These are phyloP conservation scores for Alternaria novae-zelandiae DNA, from an alignment of 2,329 filamentous ascomycete genomes.

Conservation along the genomic window DNA sequence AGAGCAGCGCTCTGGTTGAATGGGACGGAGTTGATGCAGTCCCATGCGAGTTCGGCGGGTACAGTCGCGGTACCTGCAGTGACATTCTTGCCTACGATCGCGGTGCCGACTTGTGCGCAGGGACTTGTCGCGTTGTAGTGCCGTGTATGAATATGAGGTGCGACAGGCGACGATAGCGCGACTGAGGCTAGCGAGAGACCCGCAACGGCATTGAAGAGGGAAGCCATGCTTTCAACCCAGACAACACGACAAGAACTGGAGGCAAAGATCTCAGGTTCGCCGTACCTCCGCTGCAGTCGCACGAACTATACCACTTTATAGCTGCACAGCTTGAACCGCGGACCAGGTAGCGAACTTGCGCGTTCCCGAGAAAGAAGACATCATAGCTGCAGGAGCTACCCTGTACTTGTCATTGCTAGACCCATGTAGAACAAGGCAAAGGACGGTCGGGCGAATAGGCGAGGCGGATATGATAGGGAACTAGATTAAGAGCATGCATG, in stretches of 20 bases:
- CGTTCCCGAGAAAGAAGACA: slow-evolving; percentile 14
- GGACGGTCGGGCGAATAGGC: slow-evolving; percentile 17
- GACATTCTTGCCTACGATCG: slow-evolving; percentile 33
- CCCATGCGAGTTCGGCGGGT: slow-evolving; percentile 53
- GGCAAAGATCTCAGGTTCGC: neutral
- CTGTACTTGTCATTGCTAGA: slow-evolving; percentile 8
- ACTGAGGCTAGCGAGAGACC: slow-evolving; percentile 36
- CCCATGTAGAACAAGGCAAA: slow-evolving; percentile 19
- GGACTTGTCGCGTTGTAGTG: slow-evolving; percentile 38
- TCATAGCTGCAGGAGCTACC: slow-evolving; percentile 21
- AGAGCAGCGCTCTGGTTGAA: slow-evolving; percentile 53
- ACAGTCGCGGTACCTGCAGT: slow-evolving; percentile 45
- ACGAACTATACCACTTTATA: slow-evolving; percentile 7
- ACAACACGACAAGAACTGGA: neutral
- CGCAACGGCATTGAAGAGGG: slow-evolving; percentile 25
- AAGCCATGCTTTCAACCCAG: slow-evolving; percentile 30
- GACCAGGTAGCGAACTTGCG: slow-evolving; percentile 4
- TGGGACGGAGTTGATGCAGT: slow-evolving; percentile 55
- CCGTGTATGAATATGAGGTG: slow-evolving; percentile 27
- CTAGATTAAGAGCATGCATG: slow-evolving; percentile 15
- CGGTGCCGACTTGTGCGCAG: slow-evolving; percentile 42
- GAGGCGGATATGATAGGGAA: slow-evolving; percentile 7
- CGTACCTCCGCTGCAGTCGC: neutral
- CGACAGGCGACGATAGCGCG: slow-evolving; percentile 34
- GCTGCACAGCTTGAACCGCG: slow-evolving; percentile 17